phyloP scores from a whole-genome alignment of 83 land plant species.

The Isoetes engelmannii region DNA sequence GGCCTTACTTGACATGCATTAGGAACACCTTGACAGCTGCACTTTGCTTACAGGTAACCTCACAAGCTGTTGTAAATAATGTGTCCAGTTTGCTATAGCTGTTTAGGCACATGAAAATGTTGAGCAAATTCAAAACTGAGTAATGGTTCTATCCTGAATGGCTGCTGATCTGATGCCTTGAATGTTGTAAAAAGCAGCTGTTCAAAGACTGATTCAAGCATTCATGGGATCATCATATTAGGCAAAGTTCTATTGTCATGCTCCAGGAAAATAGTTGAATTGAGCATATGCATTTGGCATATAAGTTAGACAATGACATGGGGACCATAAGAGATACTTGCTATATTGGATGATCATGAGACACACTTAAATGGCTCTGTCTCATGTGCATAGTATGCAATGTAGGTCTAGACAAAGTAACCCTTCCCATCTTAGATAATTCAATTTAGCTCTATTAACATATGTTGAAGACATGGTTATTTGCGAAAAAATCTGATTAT shows the following conservation, averaged over 20 bases:
- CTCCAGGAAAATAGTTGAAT: too few species aligned
- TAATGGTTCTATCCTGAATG: background rate
- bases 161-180: background rate
- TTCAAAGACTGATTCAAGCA: background rate
- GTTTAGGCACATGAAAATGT: background rate
- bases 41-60: conserved; percentile 68
- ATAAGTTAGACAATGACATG: too few species aligned
- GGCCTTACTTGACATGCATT: conserved; percentile 73
- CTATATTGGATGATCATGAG: too few species aligned
- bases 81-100: background rate
- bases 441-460: too few species aligned
- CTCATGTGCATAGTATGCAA: too few species aligned
- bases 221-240: background rate
- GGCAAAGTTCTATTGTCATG: background rate
- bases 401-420: too few species aligned
- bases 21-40: conserved; percentile 83
- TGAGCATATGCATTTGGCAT: too few species aligned
- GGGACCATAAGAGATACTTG: too few species aligned
- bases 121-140: background rate
- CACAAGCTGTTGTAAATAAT: background rate
- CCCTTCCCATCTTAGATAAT: too few species aligned
- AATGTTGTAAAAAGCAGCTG: background rate
- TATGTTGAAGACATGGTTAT: too few species aligned
- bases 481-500: too few species aligned
- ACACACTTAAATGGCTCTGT: too few species aligned